A percentile compares a stretch with the other conserved stretches of the same genome.
Evolutionary conservation across 106 monocot species (phyloP).

Genomic region (Agapanthus africanus): DNA sequence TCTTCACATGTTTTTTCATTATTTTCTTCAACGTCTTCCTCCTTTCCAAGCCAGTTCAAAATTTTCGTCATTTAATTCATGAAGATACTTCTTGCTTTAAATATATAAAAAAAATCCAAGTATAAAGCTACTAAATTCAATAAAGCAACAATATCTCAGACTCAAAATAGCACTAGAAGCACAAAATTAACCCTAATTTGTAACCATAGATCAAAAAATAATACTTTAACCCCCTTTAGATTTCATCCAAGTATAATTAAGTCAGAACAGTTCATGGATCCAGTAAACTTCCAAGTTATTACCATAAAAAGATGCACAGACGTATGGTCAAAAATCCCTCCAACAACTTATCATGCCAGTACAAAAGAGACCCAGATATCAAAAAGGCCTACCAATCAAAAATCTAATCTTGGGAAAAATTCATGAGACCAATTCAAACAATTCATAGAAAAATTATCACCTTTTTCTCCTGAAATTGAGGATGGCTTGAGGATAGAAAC

Average conservation of each 20-base stretch:
- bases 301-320: too few relatives aligned
- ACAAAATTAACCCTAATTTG: too few relatives aligned
- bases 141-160: too few relatives aligned
- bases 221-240: neutral
- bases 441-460: slow-evolving; percentile 8
- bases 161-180: too few relatives aligned
- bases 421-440: neutral
- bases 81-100: neutral
- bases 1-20: neutral
- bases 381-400: slow-evolving; percentile 10
- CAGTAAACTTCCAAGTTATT: too few relatives aligned
- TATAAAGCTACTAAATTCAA: too few relatives aligned
- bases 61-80: neutral
- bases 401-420: slow-evolving; percentile 2
- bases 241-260: neutral
- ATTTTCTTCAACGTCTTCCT: neutral
- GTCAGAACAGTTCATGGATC: neutral
- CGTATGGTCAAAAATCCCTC: too few relatives aligned
- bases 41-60: too few relatives aligned
- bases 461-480: slow-evolving; percentile 86
- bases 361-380: neutral
- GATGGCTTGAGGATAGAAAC: slow-evolving; percentile 88
- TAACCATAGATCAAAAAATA: neutral
- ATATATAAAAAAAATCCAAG: too few relatives aligned
- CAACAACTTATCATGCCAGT: too few relatives aligned